Evolutionary conservation across 2,329 filamentous ascomycete species (phyloP), one percentile per base, ranked within the genome.

Genomic region (Bipolaris cookei): DNA sequence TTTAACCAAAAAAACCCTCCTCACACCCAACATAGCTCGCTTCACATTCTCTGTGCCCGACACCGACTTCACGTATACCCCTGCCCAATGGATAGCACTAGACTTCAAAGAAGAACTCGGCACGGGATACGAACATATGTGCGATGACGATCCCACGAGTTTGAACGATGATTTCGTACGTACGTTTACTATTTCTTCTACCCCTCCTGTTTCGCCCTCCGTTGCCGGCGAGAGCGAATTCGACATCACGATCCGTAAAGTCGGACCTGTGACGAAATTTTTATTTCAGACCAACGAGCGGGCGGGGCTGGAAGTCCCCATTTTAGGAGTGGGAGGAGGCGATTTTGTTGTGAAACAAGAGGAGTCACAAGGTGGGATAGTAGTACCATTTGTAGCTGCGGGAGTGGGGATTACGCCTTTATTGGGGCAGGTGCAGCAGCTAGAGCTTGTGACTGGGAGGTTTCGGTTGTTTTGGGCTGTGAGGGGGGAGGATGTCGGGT

Each of bases 361-460:
- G 8, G 68, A 65, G 18, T 55, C 51, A 0, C n/a, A 44, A 10
- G 55, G 68, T 6, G 28, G 3, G 10, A 30, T 2, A 8, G 59
- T 86, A 1, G 70, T 82, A 1, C 80, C 80, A 0, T 95, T 93
- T 63, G 76, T 96, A 3, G 90, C 90, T 5, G 90, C 86, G 0
- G 92, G 92, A 3, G 90, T 96, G 6, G 92, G 92, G 0, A 91
- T 96, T 59, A 96, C 92, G 25, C 92, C 92, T 1, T 66, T 95
- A 3, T 79, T 96, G n/a, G 86, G 87, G 0, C 89, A 91, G 65
- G 70, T 91, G 1, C 73, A 80, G 56, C 41, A 28, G 5, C 43
- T 71, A 0, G 25, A 59, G 37, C 3, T 67, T 2, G 14, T 32
- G 0, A 55, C 62, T 1, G 52, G 44, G 1, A 43, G 73, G 3